phyloP scores from a whole-genome alignment of 2,329 filamentous ascomycete genomes.

The Leptographium lundbergii region DNA sequence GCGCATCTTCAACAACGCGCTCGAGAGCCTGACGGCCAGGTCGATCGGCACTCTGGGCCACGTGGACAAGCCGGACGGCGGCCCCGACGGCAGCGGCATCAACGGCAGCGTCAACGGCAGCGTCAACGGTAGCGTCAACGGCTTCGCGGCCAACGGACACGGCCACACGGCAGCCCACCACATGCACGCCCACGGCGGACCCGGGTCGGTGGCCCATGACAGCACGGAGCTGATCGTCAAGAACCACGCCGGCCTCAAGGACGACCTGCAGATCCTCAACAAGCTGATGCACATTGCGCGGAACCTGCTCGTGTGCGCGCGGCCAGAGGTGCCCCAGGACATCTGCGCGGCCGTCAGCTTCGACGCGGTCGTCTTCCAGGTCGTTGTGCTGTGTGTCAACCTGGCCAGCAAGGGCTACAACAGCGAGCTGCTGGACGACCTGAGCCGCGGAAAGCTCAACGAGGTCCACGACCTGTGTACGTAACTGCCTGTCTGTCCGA shows the following conservation, averaged over 20 bases:
- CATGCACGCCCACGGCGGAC: neutral
- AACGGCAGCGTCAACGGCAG: neutral
- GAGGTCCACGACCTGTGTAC: slow-evolving; percentile 53
- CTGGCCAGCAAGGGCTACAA: slow-evolving; percentile 57
- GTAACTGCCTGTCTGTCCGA: slow-evolving; percentile 15
- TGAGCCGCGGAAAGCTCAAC: slow-evolving; percentile 41
- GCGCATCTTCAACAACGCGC: slow-evolving; percentile 46
- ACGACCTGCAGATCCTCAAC: slow-evolving; percentile 50
- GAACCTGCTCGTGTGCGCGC: slow-evolving; percentile 50
- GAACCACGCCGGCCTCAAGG: slow-evolving; percentile 47
- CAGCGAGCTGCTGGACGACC: slow-evolving; percentile 47
- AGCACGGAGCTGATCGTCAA: slow-evolving; percentile 50
- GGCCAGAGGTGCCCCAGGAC: slow-evolving; percentile 53
- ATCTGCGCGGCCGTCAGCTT: slow-evolving; percentile 52
- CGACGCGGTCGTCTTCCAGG: slow-evolving; percentile 53
- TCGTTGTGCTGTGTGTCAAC: slow-evolving; percentile 53
- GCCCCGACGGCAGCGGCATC: neutral
- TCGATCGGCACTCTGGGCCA: slow-evolving; percentile 38
- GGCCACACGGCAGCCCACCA: neutral
- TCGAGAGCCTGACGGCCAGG: slow-evolving; percentile 46
- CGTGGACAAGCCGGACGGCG: slow-evolving; percentile 29
- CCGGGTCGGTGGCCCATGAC: slow-evolving; percentile 31
- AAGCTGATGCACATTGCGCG: slow-evolving; percentile 55
- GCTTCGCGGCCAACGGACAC: slow-evolving; percentile 11
- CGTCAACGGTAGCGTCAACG: neutral